Evolutionary conservation across 106 monocot genomes (phyloP), one percentile per base, ranked within the genome.

Genomic region (Platanthera zijinensis): DNA sequence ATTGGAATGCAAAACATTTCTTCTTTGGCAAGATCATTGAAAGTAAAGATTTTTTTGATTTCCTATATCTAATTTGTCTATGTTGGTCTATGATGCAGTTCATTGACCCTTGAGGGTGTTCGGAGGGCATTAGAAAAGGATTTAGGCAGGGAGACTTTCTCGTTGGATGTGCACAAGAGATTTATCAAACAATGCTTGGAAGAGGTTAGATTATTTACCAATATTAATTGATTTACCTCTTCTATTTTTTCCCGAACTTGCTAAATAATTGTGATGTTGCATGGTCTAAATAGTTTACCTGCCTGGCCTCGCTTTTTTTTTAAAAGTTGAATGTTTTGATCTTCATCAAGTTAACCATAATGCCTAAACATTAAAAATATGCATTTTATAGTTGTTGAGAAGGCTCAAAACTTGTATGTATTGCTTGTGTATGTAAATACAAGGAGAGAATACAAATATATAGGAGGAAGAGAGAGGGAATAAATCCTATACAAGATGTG

Each of bases 61-160:
- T 30, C 25, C 32, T 66, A 30, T 32, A 32, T 5, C 39, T 39
- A 39, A 3, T n/a, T 70, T 48, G n/a, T 47, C 48, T 15, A 72
- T 46, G 61, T 51, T 72, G 10, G 10, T 51, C 14, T 51, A 21
- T 72, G 72, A 32, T 90, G 80, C 78, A 96, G 96, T 81, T 85
- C 93, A 17, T 86, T 96, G 81, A 96, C 96, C 67, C 85, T 96
- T 54, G 96, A 91, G 81, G 93, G 90, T 81, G 96, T 92, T 82
- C 81, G 96, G 73, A 87, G 96, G 82, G 87, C 85, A 75, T 75
- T 97, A 74, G 96, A 97, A 68, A 84, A 91, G 75, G 96, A 97
- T 59, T 69, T 97, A 53, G 89, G 91, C 9, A 59, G 91, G 89
- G 76, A 87, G 62, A 79, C 9, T 72, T 86, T 86, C 69, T 82